Evolutionary conservation across 805 yeast genomes (phyloP).

Genomic region (Yamadazyma philogaea): DNA sequence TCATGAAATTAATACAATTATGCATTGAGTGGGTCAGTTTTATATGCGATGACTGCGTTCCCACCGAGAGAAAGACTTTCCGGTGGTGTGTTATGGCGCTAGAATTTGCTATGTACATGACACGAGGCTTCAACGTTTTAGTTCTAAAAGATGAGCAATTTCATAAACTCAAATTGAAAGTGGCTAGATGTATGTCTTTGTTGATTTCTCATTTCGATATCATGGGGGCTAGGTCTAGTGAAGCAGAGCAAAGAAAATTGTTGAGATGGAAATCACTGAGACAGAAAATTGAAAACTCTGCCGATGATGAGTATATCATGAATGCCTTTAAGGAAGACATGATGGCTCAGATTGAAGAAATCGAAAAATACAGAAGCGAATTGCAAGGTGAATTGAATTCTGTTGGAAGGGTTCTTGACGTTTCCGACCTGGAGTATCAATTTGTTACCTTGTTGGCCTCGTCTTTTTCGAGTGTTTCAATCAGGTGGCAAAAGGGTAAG

Average conservation of each 20-base stretch:
- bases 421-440: conserved; percentile 81
- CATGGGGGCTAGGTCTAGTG: conserved; percentile 94
- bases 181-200: conserved; percentile 91
- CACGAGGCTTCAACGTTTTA: conserved; percentile 83
- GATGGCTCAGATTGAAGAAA: conserved; percentile 56
- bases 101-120: conserved; percentile 94
- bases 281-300: conserved; percentile 48
- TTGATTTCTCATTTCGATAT: conserved; percentile 94
- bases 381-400: conserved; percentile 41
- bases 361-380: conserved; percentile 56
- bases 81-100: conserved; percentile 95
- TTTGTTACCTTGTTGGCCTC: conserved; percentile 83
- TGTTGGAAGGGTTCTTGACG: conserved; percentile 88
- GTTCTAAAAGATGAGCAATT: conserved; percentile 79
- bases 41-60: conserved; percentile 90
- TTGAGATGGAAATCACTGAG: conserved; percentile 51
- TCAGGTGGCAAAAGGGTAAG: conserved; percentile 96
- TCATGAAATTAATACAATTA: conserved; percentile 67
- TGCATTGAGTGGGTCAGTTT: conserved; percentile 91
- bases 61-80: conserved; percentile 86
- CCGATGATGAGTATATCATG: conserved; percentile 37
- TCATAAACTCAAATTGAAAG: conserved; percentile 66
- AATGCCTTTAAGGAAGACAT: conserved; percentile 63
- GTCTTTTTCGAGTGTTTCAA: conserved; percentile 81
- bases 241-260: conserved; percentile 54